These are phyloP conservation scores for Aspergillus sp. DNA, from an alignment of 2,329 filamentous ascomycete genomes.

Conservation along the genomic window DNA sequence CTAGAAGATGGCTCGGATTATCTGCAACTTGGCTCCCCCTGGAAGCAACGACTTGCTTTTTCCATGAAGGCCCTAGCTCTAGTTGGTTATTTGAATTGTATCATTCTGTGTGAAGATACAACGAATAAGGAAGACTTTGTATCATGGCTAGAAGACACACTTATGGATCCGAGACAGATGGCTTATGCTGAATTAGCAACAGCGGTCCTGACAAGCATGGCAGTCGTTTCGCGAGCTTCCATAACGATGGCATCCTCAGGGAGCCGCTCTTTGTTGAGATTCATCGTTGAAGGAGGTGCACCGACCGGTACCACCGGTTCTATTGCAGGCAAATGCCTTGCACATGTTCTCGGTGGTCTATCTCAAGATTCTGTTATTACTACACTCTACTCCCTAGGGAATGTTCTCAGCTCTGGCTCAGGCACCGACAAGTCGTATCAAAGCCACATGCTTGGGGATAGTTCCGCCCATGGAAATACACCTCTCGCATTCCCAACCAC, in stretches of 20 bases:
- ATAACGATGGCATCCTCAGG: slow-evolving; percentile 72
- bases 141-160: slow-evolving; percentile 79
- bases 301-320: slow-evolving; percentile 67
- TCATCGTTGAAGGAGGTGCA: slow-evolving; percentile 79
- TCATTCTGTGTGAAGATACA: slow-evolving; percentile 75
- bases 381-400: slow-evolving; percentile 93
- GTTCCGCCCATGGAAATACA: slow-evolving; percentile 53
- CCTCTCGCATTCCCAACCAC: slow-evolving; percentile 39
- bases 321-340: slow-evolving; percentile 81
- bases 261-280: slow-evolving; percentile 76
- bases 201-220: slow-evolving; percentile 77
- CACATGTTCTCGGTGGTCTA: slow-evolving; percentile 75
- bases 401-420: slow-evolving; percentile 77
- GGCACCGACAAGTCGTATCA: slow-evolving; percentile 50
- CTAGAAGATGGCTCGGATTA: slow-evolving; percentile 91
- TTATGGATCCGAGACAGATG: slow-evolving; percentile 80
- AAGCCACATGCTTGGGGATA: slow-evolving; percentile 30
- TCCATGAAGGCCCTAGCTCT: slow-evolving; percentile 82
- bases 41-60: slow-evolving; percentile 83
- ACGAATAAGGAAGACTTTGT: slow-evolving; percentile 78
- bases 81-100: slow-evolving; percentile 81
- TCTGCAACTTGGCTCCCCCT: slow-evolving; percentile 77
- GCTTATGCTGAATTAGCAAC: slow-evolving; percentile 74
- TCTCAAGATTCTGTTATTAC: slow-evolving; percentile 94
- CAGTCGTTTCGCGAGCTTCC: slow-evolving; percentile 75